Evolutionary conservation across 805 yeast genomes (phyloP).

Genomic region (Middelhovenomyces tepae): DNA sequence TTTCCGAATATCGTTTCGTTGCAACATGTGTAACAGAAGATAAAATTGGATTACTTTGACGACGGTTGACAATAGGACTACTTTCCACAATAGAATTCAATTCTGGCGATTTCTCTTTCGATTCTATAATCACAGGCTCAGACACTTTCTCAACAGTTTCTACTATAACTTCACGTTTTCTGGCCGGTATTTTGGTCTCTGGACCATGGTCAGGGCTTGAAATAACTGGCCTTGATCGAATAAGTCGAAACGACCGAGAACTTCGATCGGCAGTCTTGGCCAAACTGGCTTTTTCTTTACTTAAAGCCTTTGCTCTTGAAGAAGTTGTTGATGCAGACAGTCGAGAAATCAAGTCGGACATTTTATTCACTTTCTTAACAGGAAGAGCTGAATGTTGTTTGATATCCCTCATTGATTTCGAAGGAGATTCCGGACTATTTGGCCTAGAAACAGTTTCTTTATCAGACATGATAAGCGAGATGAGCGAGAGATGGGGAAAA

Average conservation of each 20-base stretch:
- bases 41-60: constrained; percentile 3
- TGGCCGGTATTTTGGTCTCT: too few relatives aligned
- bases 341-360: constrained; percentile 24
- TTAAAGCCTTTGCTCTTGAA: constrained; percentile 17
- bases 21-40: constrained; percentile 8
- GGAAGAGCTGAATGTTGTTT: too few relatives aligned
- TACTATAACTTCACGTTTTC: too few relatives aligned
- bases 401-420: too few relatives aligned
- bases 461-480: too few relatives aligned
- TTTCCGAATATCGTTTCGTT: neutral
- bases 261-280: constrained; percentile 4
- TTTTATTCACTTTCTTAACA: constrained; percentile 14
- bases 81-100: neutral
- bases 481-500: too few relatives aligned
- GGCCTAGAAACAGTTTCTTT: too few relatives aligned
- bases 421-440: too few relatives aligned
- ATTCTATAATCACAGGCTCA: constrained; percentile 4
- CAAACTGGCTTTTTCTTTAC: constrained; percentile 1
- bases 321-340: constrained; percentile 25
- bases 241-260: constrained; percentile 6
- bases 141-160: too few relatives aligned
- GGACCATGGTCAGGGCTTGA: neutral
- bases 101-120: constrained; percentile 2
- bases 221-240: neutral
- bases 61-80: constrained; percentile 1